Evolutionary conservation across 371 early-diverging fungal species (phyloP), one percentile per base, ranked within the genome.

Genomic region (Lichtheimia corymbifera): DNA sequence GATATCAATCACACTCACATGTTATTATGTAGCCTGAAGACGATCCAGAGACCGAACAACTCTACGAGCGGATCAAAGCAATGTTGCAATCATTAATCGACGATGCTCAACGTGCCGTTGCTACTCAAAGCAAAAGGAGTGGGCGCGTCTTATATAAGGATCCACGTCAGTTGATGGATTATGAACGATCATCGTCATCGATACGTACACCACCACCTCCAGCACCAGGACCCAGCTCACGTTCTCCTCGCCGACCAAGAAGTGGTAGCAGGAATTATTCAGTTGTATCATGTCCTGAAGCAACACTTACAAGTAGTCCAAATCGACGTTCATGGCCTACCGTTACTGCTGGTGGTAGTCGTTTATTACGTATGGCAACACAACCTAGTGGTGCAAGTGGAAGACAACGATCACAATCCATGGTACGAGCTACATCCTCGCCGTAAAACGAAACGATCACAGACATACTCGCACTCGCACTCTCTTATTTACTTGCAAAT

Each of bases 71-170:
- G 22, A 55, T 78, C 14, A 62, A 69, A 25, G 24, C 44, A 3
- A 71, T 73, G 68, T 54, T 78, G 17, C 42, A 65, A 40, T 55
- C 62, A 13, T 58, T 78, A 11, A 78, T 78, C 54, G 75, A 78
- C 40, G 73, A 78, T 59, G 79, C 79, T 27, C 73, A 78, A 63
- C 49, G 56, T 24, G 79, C 79, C 22, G 61, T 78, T 58, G 41
- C 53, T 17, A 56, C 62, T 56, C 64, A 70, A 28, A 60, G 55
- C 47, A 68, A 71, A 43, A 47, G 47, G 5, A 59, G 53, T 20
- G 67, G 67, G 2, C 59, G 60, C 2, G 67, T 67, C 25, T 49
- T 67, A 35, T 52, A 59, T 14, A 30, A 58, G 13, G 51, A 58
- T 5, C 30, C 47, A 7, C 55, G 11, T 40, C 55, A 41, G 55